These are phyloP conservation scores for Aspergillus amoenus DNA, from an alignment of 2,329 filamentous ascomycete genomes.

Conservation along the genomic window DNA sequence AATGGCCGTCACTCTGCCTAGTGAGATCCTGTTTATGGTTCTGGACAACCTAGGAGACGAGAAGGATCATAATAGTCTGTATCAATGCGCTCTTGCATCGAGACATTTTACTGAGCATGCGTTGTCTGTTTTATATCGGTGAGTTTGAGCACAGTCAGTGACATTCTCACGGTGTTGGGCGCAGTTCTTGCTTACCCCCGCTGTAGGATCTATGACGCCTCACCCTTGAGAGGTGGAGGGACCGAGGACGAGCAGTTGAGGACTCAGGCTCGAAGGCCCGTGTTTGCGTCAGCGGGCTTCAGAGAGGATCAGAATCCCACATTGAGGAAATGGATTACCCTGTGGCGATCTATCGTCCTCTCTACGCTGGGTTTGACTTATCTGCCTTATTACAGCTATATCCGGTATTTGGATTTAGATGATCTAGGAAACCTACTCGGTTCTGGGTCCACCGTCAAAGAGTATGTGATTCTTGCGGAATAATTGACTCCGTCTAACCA, in stretches of 20 bases:
- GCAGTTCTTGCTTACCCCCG: slow-evolving; percentile 7
- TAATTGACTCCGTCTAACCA: slow-evolving; percentile 10
- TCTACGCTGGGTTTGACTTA: slow-evolving; percentile 62
- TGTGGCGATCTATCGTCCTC: slow-evolving; percentile 68
- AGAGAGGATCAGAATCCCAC: slow-evolving; percentile 46
- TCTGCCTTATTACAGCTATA: slow-evolving; percentile 69
- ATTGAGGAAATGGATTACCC: slow-evolving; percentile 59
- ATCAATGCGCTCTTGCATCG: slow-evolving; percentile 28
- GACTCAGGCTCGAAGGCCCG: slow-evolving; percentile 24
- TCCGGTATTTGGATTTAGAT: slow-evolving; percentile 63
- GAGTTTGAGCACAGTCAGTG: not conserved
- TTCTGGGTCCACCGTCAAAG: slow-evolving; percentile 59
- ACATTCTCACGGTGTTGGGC: not conserved
- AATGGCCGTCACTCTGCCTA: slow-evolving; percentile 22
- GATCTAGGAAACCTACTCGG: slow-evolving; percentile 61
- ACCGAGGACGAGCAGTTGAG: slow-evolving; percentile 45
- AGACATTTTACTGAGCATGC: slow-evolving; percentile 24
- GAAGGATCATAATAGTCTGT: slow-evolving; percentile 26
- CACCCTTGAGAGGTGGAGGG: slow-evolving; percentile 45
- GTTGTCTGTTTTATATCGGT: slow-evolving; percentile 27
- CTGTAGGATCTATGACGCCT: slow-evolving; percentile 49
- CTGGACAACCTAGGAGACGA: slow-evolving; percentile 25
- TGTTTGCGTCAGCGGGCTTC: slow-evolving; percentile 21
- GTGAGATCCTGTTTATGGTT: slow-evolving; percentile 29
- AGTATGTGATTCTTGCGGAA: slow-evolving; percentile 39